A percentile compares a stretch with the other conserved stretches of the same genome.
phyloP scores from a whole-genome alignment of 1,284 basidiomycete genomes.

The Boletus sp. region DNA sequence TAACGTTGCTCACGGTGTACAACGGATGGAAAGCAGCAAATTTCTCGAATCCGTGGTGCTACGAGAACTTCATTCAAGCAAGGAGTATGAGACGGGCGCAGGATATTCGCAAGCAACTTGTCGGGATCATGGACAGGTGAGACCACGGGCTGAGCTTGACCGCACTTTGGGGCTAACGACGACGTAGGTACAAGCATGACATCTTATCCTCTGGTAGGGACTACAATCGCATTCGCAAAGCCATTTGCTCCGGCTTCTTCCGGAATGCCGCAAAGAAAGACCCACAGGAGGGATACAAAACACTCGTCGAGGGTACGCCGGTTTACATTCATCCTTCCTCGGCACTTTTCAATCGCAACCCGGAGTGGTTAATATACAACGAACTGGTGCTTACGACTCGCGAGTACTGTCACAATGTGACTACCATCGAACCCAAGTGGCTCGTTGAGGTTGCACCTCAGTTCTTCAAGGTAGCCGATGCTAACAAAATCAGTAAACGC shows the following conservation, averaged over 20 bases:
- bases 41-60: conserved; percentile 96
- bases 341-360: conserved; percentile 92
- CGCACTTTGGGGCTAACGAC: conserved; percentile 13
- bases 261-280: conserved; percentile 96
- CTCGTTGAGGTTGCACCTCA: conserved; percentile 95
- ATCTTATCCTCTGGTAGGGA: conserved; percentile 89
- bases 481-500: conserved; percentile 93
- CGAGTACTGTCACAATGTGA: conserved; percentile 96
- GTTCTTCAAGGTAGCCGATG: conserved; percentile 97
- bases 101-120: conserved; percentile 93
- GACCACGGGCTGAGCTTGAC: conserved; percentile 22
- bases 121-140: conserved; percentile 98
- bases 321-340: conserved; percentile 98
- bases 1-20: conserved; percentile 94
- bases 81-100: conserved; percentile 96
- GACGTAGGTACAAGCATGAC: conserved; percentile 85
- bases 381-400: conserved; percentile 61
- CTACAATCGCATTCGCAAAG: conserved; percentile 90
- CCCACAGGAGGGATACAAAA: conserved; percentile 95
- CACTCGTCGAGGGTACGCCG: conserved; percentile 93
- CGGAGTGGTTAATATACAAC: conserved; percentile 63
- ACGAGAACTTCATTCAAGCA: conserved; percentile 97
- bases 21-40: conserved; percentile 97
- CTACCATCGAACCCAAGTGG: conserved; percentile 98
- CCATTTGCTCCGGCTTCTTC: conserved; percentile 97